Evolutionary conservation across 441 rosid genomes (phyloP), one percentile per base, ranked within the genome.

Genomic region (Populus hybrid): DNA sequence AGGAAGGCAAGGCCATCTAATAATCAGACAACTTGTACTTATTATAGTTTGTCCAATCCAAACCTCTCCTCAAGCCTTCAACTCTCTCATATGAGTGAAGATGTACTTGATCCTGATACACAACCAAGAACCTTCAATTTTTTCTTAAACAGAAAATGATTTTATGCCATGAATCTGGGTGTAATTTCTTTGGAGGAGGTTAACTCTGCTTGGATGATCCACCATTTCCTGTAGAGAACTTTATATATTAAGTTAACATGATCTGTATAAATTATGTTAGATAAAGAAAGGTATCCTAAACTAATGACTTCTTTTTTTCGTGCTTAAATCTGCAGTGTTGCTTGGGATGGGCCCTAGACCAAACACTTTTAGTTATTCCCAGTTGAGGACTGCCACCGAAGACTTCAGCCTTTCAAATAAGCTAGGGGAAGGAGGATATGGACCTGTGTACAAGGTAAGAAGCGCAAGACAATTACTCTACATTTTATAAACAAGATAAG

Each of bases 351-450:
- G 65, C 61, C 54, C 72, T 66, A 67, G 81, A 73, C 79, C 79
- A 9, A 74, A 76, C 59, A 81, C 72, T 16, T 84, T 84, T 61
- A 72, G 69, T 73, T 81, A 84, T 36, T 40, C 81, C 1, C 81
- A 82, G 70, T 71, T 84, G 76, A 78, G 73, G 69, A 72, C 40
- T 0, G 87, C 87, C 23, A 84, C 87, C 21, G 75, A 82, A 28
- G 78, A 78, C 78, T 90, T 92, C 73, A 84, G 81, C 77, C 78
- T 82, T 68, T 78, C 83, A 75, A 89, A 89, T 77, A 90, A 88
- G 86, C 90, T 90, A 36, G 95, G 97, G 73, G 95, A 93, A 86
- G 95, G 95, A 70, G 97, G 95, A 67, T 93, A 84, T 77, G 92
- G 97, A 72, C 84, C 89, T 18, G 94, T 93, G 20, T 91, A 76